Evolutionary conservation across 2,329 filamentous ascomycete species (phyloP), one percentile per base, ranked within the genome.

Genomic region (Fusarium verrucosum): DNA sequence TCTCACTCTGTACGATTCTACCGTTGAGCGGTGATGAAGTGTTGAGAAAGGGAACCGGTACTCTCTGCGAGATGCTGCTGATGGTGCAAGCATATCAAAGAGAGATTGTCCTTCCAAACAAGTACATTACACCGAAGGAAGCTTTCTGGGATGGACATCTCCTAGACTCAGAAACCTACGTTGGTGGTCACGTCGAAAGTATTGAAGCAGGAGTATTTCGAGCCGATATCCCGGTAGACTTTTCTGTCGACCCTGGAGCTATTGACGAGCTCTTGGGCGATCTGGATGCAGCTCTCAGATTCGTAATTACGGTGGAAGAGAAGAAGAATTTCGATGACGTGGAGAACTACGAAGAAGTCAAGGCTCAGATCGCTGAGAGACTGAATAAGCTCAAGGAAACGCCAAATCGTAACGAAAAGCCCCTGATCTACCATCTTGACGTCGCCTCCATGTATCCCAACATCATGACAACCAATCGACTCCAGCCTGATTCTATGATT

Each of bases 401-500:
- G 1, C 94, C 95, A 1, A 93, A 96, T 71, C 86, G 95, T 63
- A 88, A 83, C 69, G 95, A 99, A 76, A 83, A 88, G 38, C 95
- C 95, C 6, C 85, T 96, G 28, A 99, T 99, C 66, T 99, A 99
- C 79, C 95, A 99, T 83, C 82, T 99, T 79, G 95, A 99, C 74
- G 96, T 99, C 57, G 95, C 95, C 17, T 97, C 95, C 58, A 99
- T 99, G 95, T 99, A 99, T 75, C 95, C 95, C 10, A 99, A 99
- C 77, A 99, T 99, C 76, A 99, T 99, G 96, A 99, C 96, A 3
- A 99, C 95, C 2, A 99, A 99, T 77, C 91, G 95, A 76, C 79
- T 99, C 42, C 95, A 99, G 70, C 95, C 95, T 0, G 95, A 99
- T 77, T 98, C 95, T n/a, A 96, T 99, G 93, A 96, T 99, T 50